These are phyloP conservation scores for Acacia crassicarpa DNA, from an alignment of 306 rosid genomes.

Conservation along the genomic window DNA sequence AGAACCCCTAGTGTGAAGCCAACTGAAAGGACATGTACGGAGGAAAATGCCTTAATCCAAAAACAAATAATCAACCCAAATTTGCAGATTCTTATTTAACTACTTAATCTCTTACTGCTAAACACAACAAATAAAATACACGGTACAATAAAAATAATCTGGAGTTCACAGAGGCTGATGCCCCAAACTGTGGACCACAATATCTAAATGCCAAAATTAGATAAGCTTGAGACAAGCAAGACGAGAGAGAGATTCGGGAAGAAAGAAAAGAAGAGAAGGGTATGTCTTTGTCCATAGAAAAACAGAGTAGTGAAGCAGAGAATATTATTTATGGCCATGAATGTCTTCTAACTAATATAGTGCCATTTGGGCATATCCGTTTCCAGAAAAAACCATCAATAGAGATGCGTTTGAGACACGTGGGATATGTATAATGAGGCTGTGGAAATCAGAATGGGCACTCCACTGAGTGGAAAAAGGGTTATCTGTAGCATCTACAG, in stretches of 20 bases:
- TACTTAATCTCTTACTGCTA: background rate
- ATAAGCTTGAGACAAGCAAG: background rate
- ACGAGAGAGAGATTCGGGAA: background rate
- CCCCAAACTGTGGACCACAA: background rate
- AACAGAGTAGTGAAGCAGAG: background rate
- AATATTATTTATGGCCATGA: conserved; percentile 1
- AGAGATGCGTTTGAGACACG: conserved; percentile 27
- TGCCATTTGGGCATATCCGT: background rate
- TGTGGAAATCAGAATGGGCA: conserved; percentile 37
- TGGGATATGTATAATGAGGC: conserved; percentile 9
- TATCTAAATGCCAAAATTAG: background rate
- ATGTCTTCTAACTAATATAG: background rate
- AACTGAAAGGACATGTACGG: background rate
- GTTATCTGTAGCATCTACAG: conserved; percentile 20
- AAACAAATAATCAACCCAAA: background rate
- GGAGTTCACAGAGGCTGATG: background rate
- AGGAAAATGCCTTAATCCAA: background rate
- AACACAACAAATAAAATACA: background rate
- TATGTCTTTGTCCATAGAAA: background rate
- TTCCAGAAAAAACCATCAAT: conserved; percentile 7
- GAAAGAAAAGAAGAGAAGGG: background rate
- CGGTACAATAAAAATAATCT: background rate
- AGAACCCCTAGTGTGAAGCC: background rate
- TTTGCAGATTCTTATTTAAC: background rate
- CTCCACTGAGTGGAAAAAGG: conserved; percentile 36